These are phyloP conservation scores for Erodium moschatum DNA, from an alignment of 441 rosid species.

Conservation along the genomic window DNA sequence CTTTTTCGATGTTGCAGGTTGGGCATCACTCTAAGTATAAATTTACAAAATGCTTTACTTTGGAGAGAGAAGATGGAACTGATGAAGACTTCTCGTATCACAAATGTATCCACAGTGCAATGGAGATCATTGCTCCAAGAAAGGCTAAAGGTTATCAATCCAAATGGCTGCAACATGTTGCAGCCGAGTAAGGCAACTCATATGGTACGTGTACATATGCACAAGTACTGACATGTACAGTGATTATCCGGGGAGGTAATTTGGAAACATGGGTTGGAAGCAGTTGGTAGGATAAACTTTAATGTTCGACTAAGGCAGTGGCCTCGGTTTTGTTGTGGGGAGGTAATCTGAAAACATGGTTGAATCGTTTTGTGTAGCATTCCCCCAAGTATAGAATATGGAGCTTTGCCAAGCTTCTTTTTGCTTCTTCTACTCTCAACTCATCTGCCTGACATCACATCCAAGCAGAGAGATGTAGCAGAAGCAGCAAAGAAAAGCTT, in stretches of 20 bases:
- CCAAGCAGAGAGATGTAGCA: constrained; percentile 56
- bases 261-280: background rate
- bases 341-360: too few species aligned
- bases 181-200: background rate
- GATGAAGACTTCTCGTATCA: constrained; percentile 75
- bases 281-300: background rate
- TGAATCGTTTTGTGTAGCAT: background rate
- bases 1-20: constrained; percentile 38
- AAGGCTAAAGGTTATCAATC: constrained; percentile 39
- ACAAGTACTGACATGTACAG: background rate
- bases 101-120: constrained; percentile 69
- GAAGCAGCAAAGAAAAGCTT: constrained; percentile 97
- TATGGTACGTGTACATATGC: constrained; percentile 15
- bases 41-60: constrained; percentile 54
- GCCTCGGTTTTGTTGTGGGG: background rate
- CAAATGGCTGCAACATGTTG: constrained; percentile 26
- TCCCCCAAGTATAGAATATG: background rate
- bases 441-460: constrained; percentile 33
- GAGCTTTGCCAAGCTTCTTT: constrained; percentile 58
- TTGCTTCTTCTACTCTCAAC: constrained; percentile 79
- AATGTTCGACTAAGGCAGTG: background rate
- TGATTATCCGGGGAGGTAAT: background rate
- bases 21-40: constrained; percentile 45
- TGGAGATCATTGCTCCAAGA: constrained; percentile 58
- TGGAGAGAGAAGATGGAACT: constrained; percentile 64